These are phyloP conservation scores for Trichosporon inkin DNA, from an alignment of 1,284 basidiomycete species.

Conservation along the genomic window DNA sequence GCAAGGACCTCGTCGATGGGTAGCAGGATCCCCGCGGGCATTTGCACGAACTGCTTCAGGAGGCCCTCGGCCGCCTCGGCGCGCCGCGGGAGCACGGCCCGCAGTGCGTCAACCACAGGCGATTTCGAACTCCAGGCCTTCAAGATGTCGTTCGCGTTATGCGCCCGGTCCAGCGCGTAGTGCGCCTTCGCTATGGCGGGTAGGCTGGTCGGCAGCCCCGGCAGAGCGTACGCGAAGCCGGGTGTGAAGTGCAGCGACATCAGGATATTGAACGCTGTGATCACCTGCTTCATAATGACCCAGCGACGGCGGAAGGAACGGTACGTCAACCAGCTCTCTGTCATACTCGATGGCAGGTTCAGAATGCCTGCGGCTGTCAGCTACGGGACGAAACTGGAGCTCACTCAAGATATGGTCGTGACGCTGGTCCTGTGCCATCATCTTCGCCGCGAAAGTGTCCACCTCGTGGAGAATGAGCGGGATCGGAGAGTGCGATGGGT, in stretches of 20 bases:
- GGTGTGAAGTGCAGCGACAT: conserved; percentile 40
- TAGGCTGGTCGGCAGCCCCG: conserved; percentile 27
- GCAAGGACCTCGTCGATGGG: conserved; percentile 36
- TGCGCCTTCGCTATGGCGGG: conserved; percentile 19
- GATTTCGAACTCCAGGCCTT: conserved; percentile 25
- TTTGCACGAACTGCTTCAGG: conserved; percentile 29
- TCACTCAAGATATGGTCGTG: conserved; percentile 37
- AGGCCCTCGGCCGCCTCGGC: conserved; percentile 32
- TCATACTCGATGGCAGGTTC: conserved; percentile 15
- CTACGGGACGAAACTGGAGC: conserved; percentile 10
- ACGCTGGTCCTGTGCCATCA: conserved; percentile 30
- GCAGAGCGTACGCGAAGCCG: conserved; percentile 28
- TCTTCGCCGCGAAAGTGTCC: conserved; percentile 25
- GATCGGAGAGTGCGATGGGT: conserved; percentile 29
- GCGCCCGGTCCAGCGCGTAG: conserved; percentile 34
- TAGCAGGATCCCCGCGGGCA: conserved; percentile 24
- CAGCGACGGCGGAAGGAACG: conserved; percentile 35
- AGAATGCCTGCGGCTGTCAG: conserved; percentile 21
- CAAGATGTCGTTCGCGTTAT: conserved; percentile 35
- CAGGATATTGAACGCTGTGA: conserved; percentile 31
- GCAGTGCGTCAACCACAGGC: conserved; percentile 28
- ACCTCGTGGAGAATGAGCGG: conserved; percentile 32
- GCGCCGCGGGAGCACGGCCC: conserved; percentile 32
- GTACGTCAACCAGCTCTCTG: conserved; percentile 33
- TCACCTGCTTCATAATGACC: conserved; percentile 34